phyloP scores from a whole-genome alignment of 2,329 filamentous ascomycete species.

The Aspergillus amoenus region DNA sequence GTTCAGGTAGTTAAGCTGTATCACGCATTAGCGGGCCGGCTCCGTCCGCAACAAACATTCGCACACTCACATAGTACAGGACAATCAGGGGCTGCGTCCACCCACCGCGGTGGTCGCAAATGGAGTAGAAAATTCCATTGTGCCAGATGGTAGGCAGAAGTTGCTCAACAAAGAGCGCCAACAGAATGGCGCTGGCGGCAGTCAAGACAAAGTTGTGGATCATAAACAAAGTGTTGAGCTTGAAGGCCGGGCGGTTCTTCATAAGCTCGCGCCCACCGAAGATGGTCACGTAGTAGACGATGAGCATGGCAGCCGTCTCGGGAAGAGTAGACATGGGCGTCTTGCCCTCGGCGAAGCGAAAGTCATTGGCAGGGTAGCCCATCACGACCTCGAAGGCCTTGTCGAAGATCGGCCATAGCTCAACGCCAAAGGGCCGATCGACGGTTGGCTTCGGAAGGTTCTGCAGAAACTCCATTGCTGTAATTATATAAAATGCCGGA shows the following conservation, averaged over 20 bases:
- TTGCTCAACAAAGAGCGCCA: constrained; percentile 88
- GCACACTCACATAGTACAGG: constrained; percentile 83
- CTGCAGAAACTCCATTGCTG: constrained; percentile 52
- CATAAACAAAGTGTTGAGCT: constrained; percentile 87
- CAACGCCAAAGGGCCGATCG: constrained; percentile 87
- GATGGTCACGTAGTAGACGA: constrained; percentile 89
- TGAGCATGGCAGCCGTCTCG: constrained; percentile 75
- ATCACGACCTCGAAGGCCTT: constrained; percentile 73
- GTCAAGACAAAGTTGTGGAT: constrained; percentile 97
- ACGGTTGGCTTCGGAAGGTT: constrained; percentile 70
- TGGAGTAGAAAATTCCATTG: constrained; percentile 82
- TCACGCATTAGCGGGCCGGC: constrained; percentile 36
- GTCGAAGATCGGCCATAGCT: constrained; percentile 92
- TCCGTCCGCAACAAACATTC: neutral
- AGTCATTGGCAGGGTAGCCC: constrained; percentile 83
- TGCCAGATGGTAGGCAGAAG: constrained; percentile 78
- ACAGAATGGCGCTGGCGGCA: constrained; percentile 73
- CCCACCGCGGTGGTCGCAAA: constrained; percentile 74
- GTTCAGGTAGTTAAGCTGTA: constrained; percentile 92
- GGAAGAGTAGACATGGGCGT: constrained; percentile 90
- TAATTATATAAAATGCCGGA: neutral
- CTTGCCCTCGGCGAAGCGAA: constrained; percentile 75
- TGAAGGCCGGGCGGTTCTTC: constrained; percentile 80
- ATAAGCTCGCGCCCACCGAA: constrained; percentile 91
- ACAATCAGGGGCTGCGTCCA: constrained; percentile 94